Base-by-base conservation (phyloP, 2,329 filamentous ascomycete species). In the Magnaporthiopsis poae region DNA sequence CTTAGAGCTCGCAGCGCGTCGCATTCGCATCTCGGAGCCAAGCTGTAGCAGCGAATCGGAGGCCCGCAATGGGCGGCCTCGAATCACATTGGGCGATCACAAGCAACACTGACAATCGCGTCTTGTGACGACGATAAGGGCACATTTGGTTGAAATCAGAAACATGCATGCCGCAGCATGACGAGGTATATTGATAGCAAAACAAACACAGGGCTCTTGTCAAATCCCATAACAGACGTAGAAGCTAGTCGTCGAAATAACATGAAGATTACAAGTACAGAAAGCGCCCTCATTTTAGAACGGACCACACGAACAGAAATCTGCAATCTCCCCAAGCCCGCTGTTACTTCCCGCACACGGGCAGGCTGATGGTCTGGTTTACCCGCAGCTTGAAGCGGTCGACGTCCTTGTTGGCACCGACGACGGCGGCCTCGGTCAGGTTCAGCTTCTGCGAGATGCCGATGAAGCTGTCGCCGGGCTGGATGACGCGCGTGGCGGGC, bases 361-460 rank as follows among this genome's bases (percentile, higher is more conserved):
- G 64, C 33, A 65, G 18, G 25, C 62, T 65, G 36, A 65, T 33
- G 7, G 25, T 35, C 35, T 56, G 27, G 11, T 36, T 21, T 21
- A n/a, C 15, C 36, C 18, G 0, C 2, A 65, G 29, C 21, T 56
- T 62, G 59, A 65, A 62, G 31, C 64, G 33, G 25, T 65, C 60
- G 36, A 65, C 60, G 9, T 36, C 60, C 25, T 36, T 29, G 60
- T 62, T 65, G 11, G 25, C 60, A 21, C 13, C 56, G 13, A 56
- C 0, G n/a, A 65, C 35, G 21, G 64, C 64, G 35, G 56, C 15
- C 11, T 29, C 64, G 35, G 36, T 46, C 5, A 65, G 60, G 18
- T 61, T 35, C 35, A 65, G 64, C 60, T 62, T 11, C 64, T 65
- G 60, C 35, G 60, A 35, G 60, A 65, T 56, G 35, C 36, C 60